These are phyloP conservation scores for Candida nonsorbophila DNA, from an alignment of 805 yeast genomes.

Conservation along the genomic window DNA sequence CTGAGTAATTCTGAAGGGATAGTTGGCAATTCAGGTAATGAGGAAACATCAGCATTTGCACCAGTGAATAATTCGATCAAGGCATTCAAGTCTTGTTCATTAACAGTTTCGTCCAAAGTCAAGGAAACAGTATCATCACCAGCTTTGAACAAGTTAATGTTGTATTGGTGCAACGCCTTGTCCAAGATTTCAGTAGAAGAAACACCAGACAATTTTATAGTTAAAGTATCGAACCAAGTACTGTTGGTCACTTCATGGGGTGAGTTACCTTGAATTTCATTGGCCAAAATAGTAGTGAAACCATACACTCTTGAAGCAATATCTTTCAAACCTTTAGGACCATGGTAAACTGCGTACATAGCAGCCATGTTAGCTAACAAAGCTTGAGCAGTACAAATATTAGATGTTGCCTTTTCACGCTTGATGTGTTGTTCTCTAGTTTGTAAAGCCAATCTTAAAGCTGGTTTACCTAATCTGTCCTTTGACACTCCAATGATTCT, in stretches of 20 bases:
- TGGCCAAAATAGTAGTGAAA: conserved; percentile 66
- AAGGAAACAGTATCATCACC: conserved; percentile 57
- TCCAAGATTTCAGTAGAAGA: conserved; percentile 52
- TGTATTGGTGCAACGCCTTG: conserved; percentile 53
- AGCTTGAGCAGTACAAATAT: conserved; percentile 98
- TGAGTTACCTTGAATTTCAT: conserved; percentile 32
- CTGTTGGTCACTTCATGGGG: conserved; percentile 49
- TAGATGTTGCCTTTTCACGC: conserved; percentile 96
- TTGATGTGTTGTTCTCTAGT: conserved; percentile 98
- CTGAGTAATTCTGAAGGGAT: conserved; percentile 48
- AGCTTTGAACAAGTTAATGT: conserved; percentile 74
- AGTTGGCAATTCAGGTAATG: conserved; percentile 35
- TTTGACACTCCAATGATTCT: conserved; percentile 90
- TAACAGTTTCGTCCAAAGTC: conserved; percentile 88
- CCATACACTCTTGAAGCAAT: conserved; percentile 79
- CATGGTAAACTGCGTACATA: conserved; percentile 94
- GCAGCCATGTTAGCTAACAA: conserved; percentile 92
- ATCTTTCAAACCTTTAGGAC: conserved; percentile 74
- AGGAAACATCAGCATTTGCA: conserved; percentile 9
- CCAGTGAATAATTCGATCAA: conserved; percentile 59
- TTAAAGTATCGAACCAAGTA: conserved; percentile 84
- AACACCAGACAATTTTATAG: conserved; percentile 49
- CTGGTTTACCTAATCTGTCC: conserved; percentile 87
- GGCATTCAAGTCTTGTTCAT: conserved; percentile 51
- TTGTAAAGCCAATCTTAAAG: conserved; percentile 88